phyloP scores from a whole-genome alignment of 2,329 filamentous ascomycete genomes.

The Cadophora luteo-olivacea region DNA sequence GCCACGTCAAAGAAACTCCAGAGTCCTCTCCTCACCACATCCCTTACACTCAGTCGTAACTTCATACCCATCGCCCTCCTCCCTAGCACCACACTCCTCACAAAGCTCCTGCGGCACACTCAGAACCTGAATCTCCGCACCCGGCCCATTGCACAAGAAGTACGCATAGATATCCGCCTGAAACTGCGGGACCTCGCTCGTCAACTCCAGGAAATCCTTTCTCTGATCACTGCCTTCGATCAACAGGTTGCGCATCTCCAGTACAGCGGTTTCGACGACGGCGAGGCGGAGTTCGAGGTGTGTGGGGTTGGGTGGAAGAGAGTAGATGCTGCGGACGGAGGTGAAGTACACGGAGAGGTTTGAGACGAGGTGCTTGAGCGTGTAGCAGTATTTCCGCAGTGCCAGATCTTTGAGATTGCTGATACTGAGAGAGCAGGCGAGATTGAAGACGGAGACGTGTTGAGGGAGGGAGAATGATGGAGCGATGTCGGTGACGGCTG shows the following conservation, averaged over 20 bases:
- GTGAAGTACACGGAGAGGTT: conserved; percentile 24
- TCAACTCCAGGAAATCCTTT: conserved; percentile 26
- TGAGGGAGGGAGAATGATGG: conserved; percentile 21
- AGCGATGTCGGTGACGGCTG: conserved; percentile 2
- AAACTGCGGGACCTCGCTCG: conserved; percentile 31
- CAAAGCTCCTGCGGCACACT: conserved; percentile 25
- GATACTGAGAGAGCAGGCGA: conserved; percentile 30
- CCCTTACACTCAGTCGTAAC: conserved; percentile 26
- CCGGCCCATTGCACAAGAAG: conserved; percentile 14
- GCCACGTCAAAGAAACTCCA: conserved; percentile 20
- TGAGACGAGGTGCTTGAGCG: conserved; percentile 9
- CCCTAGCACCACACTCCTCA: conserved; percentile 34
- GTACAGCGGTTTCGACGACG: conserved; percentile 32
- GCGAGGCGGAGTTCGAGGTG: conserved; percentile 24
- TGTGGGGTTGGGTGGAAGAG: background rate
- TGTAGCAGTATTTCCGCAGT: conserved; percentile 9
- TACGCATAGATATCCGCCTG: conserved; percentile 30
- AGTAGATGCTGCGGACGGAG: conserved; percentile 29
- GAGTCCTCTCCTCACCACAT: conserved; percentile 27
- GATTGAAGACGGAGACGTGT: conserved; percentile 33
- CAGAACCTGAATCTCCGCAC: conserved; percentile 10
- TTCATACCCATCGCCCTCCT: conserved; percentile 29
- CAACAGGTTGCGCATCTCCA: conserved; percentile 31
- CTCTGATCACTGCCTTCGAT: conserved; percentile 4
- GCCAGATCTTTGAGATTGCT: conserved; percentile 24